These are phyloP conservation scores for Emmonsia crescens DNA, from an alignment of 2,329 filamentous ascomycete genomes.

Conservation along the genomic window DNA sequence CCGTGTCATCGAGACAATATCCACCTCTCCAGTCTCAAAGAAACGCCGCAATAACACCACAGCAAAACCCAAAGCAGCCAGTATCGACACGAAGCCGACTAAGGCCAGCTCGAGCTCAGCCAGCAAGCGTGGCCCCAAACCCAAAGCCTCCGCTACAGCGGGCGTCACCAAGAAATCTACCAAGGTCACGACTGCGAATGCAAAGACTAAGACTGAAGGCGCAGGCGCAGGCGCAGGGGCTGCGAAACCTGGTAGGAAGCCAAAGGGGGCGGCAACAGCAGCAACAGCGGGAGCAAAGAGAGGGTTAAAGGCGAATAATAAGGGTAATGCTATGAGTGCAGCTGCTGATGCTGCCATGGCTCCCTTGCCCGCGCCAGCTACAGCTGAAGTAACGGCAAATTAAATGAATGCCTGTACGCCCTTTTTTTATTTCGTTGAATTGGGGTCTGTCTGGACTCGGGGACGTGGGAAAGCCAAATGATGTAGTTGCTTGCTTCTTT, in stretches of 20 bases:
- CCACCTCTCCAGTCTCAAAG: not conserved
- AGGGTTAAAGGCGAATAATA: not conserved
- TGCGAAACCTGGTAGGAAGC: not conserved
- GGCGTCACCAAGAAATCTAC: not conserved
- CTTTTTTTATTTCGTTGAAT: not conserved
- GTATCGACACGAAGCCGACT: not conserved
- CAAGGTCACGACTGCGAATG: not conserved
- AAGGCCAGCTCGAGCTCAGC: not conserved
- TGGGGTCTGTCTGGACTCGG: not conserved
- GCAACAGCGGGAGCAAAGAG: not conserved
- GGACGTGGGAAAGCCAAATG: not conserved
- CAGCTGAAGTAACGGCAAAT: not conserved
- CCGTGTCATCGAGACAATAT: constrained; percentile 4
- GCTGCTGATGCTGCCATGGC: not conserved
- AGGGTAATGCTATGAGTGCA: not conserved
- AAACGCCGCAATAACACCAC: not conserved
- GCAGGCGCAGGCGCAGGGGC: not conserved
- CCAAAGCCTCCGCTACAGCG: not conserved
- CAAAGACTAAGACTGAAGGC: not conserved
- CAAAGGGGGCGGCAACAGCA: not conserved
- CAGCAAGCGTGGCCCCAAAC: not conserved
- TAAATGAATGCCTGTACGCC: not conserved
- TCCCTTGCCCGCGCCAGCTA: not conserved
- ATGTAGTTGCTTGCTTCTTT: not conserved
- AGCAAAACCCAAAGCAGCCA: not conserved